Evolutionary conservation across 495 filamentous ascomycete genomes (phyloP).

Genomic region (Viridothelium virens): DNA sequence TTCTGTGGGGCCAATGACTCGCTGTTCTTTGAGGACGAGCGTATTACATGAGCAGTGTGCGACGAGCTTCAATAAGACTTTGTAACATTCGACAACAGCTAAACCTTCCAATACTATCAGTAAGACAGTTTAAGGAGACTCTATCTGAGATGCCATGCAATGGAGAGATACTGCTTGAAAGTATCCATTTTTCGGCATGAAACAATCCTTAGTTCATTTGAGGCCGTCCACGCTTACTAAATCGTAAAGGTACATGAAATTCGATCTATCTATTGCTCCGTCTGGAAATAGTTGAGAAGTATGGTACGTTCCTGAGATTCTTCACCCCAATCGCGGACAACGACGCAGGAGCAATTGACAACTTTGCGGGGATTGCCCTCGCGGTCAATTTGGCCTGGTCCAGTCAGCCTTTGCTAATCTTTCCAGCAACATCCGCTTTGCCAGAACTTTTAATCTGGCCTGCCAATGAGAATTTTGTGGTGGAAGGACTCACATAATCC

Average conservation of each 20-base stretch:
- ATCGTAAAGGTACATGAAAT: neutral
- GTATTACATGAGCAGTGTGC: neutral
- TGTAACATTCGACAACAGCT: neutral
- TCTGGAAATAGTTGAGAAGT: constrained; percentile 99
- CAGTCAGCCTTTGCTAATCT: neutral
- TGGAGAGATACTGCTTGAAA: neutral
- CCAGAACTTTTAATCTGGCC: neutral
- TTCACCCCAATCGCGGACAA: constrained; percentile 99
- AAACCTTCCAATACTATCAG: neutral
- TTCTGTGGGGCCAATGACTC: neutral
- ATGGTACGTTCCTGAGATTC: constrained; percentile 96
- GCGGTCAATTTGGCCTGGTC: constrained; percentile 86
- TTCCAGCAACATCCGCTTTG: neutral
- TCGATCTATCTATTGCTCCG: constrained; percentile 52
- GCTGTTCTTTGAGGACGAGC: neutral
- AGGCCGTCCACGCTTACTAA: neutral
- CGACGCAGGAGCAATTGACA: constrained; percentile 99
- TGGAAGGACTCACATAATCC: constrained; percentile 76
- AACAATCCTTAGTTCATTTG: neutral
- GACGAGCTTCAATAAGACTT: neutral
- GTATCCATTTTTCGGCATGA: constrained; percentile 5
- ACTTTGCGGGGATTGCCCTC: constrained; percentile 99
- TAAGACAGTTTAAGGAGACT: neutral
- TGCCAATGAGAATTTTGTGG: constrained; percentile 14
- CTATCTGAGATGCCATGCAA: neutral